A percentile compares a stretch with the other conserved stretches of the same genome.
phyloP scores from a whole-genome alignment of 805 yeast genomes.

The Myxozyma neotropica region DNA sequence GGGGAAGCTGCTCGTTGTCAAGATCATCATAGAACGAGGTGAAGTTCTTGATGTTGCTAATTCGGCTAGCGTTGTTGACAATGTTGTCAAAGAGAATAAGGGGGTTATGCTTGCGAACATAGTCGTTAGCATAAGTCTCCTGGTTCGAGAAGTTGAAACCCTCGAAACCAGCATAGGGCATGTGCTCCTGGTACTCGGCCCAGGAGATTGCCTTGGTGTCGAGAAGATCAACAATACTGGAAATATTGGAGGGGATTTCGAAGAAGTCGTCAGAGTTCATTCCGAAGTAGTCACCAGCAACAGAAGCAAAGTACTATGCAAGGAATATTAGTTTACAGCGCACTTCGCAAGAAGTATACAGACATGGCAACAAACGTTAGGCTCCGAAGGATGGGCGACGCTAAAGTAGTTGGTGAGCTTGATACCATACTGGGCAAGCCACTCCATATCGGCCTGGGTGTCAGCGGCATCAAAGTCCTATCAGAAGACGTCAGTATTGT shows the following conservation, averaged over 20 bases:
- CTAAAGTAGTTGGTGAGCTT: slow-evolving; percentile 55
- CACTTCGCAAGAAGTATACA: too few species aligned
- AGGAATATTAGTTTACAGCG: neutral
- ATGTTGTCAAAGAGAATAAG: slow-evolving; percentile 50
- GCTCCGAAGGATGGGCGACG: slow-evolving; percentile 57
- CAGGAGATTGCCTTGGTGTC: slow-evolving; percentile 53
- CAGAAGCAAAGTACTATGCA: slow-evolving; percentile 48
- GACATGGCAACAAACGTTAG: slow-evolving; percentile 42
- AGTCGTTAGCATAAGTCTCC: slow-evolving; percentile 49
- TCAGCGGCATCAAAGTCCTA: slow-evolving; percentile 54
- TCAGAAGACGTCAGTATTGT: too few species aligned
- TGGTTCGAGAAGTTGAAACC: slow-evolving; percentile 53
- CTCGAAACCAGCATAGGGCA: slow-evolving; percentile 56
- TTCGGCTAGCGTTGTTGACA: slow-evolving; percentile 44
- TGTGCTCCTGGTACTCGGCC: slow-evolving; percentile 58
- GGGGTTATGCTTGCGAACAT: slow-evolving; percentile 58
- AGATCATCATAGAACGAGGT: slow-evolving; percentile 50
- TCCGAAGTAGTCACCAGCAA: slow-evolving; percentile 56
- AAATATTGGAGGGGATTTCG: slow-evolving; percentile 50
- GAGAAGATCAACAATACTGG: slow-evolving; percentile 52
- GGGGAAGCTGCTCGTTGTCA: slow-evolving; percentile 49
- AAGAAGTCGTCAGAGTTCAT: slow-evolving; percentile 52
- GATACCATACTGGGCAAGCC: slow-evolving; percentile 51
- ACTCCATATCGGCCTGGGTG: slow-evolving; percentile 49
- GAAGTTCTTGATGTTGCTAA: slow-evolving; percentile 52